phyloP scores from a whole-genome alignment of 306 rosid species.

The barrel medic (Medicago truncatula) region MtrunA17r5.0-ANR NC_053044.1:16960001-16960500 shows the following conservation, averaged over 20 bases:
- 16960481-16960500: slow-evolving; percentile 18
- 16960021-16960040: slow-evolving; percentile 73
- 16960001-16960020: slow-evolving; percentile 97
- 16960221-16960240: slow-evolving; percentile 17
- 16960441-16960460: neutral
- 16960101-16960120: slow-evolving; percentile 21
- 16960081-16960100: slow-evolving; percentile 13
- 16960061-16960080: slow-evolving; percentile 52
- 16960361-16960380: slow-evolving; percentile 1
- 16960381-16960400: neutral
- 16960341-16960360: neutral
- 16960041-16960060: slow-evolving; percentile 38
- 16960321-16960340: neutral
- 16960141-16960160: slow-evolving; percentile 14
- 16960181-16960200: too few relatives aligned
- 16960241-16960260: neutral
- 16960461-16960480: neutral
- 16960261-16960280: too few relatives aligned
- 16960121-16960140: slow-evolving; percentile 10
- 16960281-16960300: too few relatives aligned
- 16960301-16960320: neutral
- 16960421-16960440: neutral
- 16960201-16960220: neutral
- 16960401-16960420: neutral
- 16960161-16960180: neutral